Conservation (phyloP, 441 rosid genomes). For the Croton setiger region DNA sequence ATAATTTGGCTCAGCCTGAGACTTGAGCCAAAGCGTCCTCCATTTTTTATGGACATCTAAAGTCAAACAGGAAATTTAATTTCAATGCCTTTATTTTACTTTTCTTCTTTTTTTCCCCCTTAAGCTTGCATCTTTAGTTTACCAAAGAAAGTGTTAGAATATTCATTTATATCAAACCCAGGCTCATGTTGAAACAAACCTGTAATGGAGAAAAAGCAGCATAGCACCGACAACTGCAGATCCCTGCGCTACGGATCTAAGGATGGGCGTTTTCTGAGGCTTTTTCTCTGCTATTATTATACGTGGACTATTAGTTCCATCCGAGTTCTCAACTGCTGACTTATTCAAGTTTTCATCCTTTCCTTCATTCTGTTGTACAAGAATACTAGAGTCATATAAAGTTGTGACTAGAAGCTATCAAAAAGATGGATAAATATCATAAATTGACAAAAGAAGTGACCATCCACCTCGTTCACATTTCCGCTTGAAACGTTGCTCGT, state of each 20-base stretch:
- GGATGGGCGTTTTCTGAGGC: conserved; percentile 21
- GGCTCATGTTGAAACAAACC: conserved; percentile 20
- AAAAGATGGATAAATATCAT: not conserved
- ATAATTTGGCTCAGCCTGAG: no score
- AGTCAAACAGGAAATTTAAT: no score
- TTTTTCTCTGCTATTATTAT: conserved; percentile 5
- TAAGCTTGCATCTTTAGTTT: no score
- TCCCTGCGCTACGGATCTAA: conserved; percentile 28
- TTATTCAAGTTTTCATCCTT: conserved; percentile 12
- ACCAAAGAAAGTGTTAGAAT: no score
- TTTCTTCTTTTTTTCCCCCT: no score
- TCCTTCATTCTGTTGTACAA: conserved; percentile 11
- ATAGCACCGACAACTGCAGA: conserved; percentile 27
- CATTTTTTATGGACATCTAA: no score
- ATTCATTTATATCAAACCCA: not conserved
- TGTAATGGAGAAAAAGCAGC: conserved; percentile 25
- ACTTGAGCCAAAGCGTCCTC: no score
- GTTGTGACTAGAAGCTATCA: not conserved
- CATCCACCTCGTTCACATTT: conserved; percentile 15
- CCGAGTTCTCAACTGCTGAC: conserved; percentile 1
- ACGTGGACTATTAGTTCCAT: not conserved
- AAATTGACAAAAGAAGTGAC: not conserved
- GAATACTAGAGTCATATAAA: not conserved
- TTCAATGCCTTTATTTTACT: no score
- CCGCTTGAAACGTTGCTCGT: not conserved